Evolutionary conservation across 106 monocot species (phyloP).

Genomic region (Xerophyta viscosa): DNA sequence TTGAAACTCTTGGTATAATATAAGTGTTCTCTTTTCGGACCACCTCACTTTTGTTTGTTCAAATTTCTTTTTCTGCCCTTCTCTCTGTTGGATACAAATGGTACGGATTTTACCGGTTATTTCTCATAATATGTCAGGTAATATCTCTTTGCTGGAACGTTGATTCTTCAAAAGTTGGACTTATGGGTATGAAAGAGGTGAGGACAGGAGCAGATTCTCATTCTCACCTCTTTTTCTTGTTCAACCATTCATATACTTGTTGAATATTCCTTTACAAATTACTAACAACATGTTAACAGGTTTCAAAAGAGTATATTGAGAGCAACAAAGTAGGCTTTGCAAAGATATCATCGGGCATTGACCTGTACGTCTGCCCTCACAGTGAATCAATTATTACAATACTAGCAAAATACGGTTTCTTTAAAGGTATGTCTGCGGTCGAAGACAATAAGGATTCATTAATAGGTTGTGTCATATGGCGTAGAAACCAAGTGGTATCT

Average conservation of each 20-base stretch:
- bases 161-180: slow-evolving; percentile 45
- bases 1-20: too few species aligned
- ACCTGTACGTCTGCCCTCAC: slow-evolving; percentile 76
- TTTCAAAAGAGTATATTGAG: slow-evolving; percentile 46
- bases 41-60: too few species aligned
- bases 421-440: slow-evolving; percentile 62
- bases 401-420: slow-evolving; percentile 74
- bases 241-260: too few species aligned
- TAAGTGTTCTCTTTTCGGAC: too few species aligned
- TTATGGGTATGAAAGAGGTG: slow-evolving; percentile 65
- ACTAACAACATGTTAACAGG: slow-evolving; percentile 17
- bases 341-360: slow-evolving; percentile 40
- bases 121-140: too few species aligned
- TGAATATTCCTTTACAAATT: too few species aligned
- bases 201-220: slow-evolving; percentile 12
- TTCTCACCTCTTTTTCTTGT: too few species aligned
- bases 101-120: too few species aligned
- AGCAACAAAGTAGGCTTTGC: slow-evolving; percentile 62
- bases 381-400: slow-evolving; percentile 74
- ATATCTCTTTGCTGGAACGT: slow-evolving; percentile 73
- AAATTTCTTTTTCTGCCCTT: too few species aligned
- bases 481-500: slow-evolving; percentile 25
- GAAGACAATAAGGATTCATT: slow-evolving; percentile 66
- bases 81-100: too few species aligned
- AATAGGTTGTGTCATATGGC: slow-evolving; percentile 77